A percentile compares a stretch with the other conserved stretches of the same genome.
These are phyloP conservation scores for Cutaneotrichosporon cyanovorans DNA, from an alignment of 1,284 basidiomycete species.

Conservation along the genomic window DNA sequence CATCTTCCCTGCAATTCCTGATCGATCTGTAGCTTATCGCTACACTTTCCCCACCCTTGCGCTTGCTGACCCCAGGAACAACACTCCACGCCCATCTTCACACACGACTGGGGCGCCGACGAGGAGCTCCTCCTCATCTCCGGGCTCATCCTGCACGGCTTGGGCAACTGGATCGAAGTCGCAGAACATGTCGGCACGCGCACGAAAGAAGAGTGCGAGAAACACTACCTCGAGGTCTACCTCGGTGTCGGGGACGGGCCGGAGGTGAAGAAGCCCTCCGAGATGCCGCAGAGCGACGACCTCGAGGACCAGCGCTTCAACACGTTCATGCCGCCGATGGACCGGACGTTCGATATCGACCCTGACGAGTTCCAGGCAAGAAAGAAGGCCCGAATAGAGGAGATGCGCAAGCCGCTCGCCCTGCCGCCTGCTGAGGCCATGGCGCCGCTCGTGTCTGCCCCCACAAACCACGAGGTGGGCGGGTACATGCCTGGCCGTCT, in stretches of 20 bases:
- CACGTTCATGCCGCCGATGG: conserved; percentile 58
- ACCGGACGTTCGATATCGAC: conserved; percentile 62
- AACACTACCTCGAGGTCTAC: conserved; percentile 80
- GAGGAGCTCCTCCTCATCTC: conserved; percentile 92
- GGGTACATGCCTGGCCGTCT: conserved; percentile 92
- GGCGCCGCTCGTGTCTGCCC: conserved; percentile 82
- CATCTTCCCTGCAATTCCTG: too few species aligned
- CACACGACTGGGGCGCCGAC: conserved; percentile 94
- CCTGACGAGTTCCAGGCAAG: conserved; percentile 74
- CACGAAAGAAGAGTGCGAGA: conserved; percentile 87
- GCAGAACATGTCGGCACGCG: conserved; percentile 92
- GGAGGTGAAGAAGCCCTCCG: conserved; percentile 11
- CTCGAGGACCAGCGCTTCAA: conserved; percentile 15
- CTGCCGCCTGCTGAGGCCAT: conserved; percentile 38
- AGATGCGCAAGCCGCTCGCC: conserved; percentile 48
- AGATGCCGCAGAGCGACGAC: conserved; percentile 4
- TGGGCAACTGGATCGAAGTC: conserved; percentile 97
- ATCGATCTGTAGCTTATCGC: too few species aligned
- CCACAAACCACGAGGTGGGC: conserved; percentile 87
- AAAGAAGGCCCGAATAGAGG: conserved; percentile 75
- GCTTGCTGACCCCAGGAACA: conserved; percentile 63
- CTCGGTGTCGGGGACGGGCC: conserved; percentile 48
- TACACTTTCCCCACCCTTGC: background rate
- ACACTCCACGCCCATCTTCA: conserved; percentile 92
- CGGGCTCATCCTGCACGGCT: conserved; percentile 77